Base-by-base conservation (phyloP, 306 rosid genomes). In the Trifolium fragiferum region DNA sequence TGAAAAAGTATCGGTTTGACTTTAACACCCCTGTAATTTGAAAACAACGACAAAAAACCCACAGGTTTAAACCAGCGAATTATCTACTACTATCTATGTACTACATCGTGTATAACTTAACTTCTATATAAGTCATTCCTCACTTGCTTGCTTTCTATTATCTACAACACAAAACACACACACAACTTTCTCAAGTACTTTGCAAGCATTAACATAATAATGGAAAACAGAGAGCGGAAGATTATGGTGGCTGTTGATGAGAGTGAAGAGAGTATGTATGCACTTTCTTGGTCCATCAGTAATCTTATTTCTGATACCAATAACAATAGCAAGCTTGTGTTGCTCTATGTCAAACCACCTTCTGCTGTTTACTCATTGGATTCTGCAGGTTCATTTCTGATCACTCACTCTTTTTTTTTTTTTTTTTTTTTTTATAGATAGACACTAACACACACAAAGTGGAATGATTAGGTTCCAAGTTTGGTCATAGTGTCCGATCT, bases 241-340 rank as follows among this genome's bases (percentile, higher is more conserved):
- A 85, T 90, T 1, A 82, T 93, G 82, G 97, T 89, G 14, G 98
- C 97, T 4, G 90, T 90, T 60, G 98, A 93, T 73, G 95, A 93
- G 77, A 88, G 97, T 71, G 66, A 89, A 59, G 96, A 93, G 84
- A 93, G 98, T 79, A 93, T 89, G 97, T 66, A 73, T 61, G 97
- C 97, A 0, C 82, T 93, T 4, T 82, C 91, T 0, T 93, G 97
- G 97, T 90, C 97, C 81, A 85, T 90, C 35, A 66, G 73, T 7
- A 86, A 87, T 67, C 88, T 93, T 21, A 67, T 82, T 70, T 68
- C 89, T 64, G 80, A 74, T 7, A 38, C 82, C 18, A 66, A 72
- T 40, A 54, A 72, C 75, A 70, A 18, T 30, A 77, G 64, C 70
- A 92, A 85, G 44, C 88, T 90, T 25, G 49, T 90, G 8, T 86